These are phyloP conservation scores for Avicennia marina DNA, from an alignment of 257 asterid genomes.

Conservation along the genomic window DNA sequence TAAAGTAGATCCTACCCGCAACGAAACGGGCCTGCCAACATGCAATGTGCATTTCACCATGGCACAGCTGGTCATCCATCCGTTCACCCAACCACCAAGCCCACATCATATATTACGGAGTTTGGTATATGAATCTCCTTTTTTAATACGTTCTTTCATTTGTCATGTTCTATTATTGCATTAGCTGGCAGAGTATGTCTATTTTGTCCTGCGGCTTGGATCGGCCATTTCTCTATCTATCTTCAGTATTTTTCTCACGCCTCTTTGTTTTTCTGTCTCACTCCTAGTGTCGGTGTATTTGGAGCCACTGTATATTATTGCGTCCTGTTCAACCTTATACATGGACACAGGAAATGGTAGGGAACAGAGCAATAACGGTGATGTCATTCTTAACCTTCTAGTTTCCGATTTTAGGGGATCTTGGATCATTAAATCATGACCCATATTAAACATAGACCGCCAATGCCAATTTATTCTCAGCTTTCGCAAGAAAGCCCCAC, in stretches of 20 bases:
- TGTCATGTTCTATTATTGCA: conserved; percentile 27
- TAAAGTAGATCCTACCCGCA: conserved; percentile 28
- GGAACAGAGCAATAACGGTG: too few relatives aligned
- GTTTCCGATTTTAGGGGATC: too few relatives aligned
- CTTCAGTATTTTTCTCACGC: neutral
- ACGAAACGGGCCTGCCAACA: conserved; percentile 29
- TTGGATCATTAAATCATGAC: too few relatives aligned
- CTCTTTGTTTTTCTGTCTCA: neutral
- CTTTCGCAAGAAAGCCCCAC: too few relatives aligned
- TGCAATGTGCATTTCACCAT: conserved; percentile 13
- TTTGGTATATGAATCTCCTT: neutral
- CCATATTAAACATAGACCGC: too few relatives aligned
- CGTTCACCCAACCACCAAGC: conserved; percentile 30
- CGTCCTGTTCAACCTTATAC: too few relatives aligned
- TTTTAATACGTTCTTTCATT: neutral
- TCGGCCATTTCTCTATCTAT: conserved; percentile 3
- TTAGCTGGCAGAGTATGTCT: conserved; percentile 40
- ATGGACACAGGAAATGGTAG: too few relatives aligned
- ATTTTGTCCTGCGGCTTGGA: conserved; percentile 24
- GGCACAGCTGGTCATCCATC: conserved; percentile 11
- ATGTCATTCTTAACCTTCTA: too few relatives aligned
- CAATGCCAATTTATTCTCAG: too few relatives aligned
- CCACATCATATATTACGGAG: conserved; percentile 21
- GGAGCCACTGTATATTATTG: too few relatives aligned
- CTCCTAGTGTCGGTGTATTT: too few relatives aligned